Evolutionary conservation across 768 basidiomycete genomes (phyloP).

Genomic region (Suillus decipiens): DNA sequence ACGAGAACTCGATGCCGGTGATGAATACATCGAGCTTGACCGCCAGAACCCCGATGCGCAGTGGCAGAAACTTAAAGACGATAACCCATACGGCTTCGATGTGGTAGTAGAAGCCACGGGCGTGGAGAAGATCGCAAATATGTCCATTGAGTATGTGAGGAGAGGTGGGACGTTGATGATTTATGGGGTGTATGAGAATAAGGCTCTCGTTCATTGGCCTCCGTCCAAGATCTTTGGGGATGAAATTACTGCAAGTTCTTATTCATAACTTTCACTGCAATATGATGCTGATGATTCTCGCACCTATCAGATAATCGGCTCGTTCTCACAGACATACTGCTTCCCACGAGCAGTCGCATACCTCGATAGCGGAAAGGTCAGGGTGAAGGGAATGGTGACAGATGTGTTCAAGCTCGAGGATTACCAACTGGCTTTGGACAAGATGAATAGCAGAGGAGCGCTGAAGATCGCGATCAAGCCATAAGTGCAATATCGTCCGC

Average conservation of each 20-base stretch:
- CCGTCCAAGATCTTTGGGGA: constrained; percentile 80
- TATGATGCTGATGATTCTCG: not conserved
- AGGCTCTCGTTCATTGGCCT: constrained; percentile 82
- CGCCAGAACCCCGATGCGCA: constrained; percentile 71
- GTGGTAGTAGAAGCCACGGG: constrained; percentile 84
- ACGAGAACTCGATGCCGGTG: constrained; percentile 72
- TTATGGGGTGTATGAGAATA: constrained; percentile 90
- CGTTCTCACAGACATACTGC: constrained; percentile 86
- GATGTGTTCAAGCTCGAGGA: constrained; percentile 69
- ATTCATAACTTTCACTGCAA: not conserved
- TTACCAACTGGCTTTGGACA: constrained; percentile 70
- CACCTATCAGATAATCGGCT: constrained; percentile 74
- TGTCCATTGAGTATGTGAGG: constrained; percentile 87
- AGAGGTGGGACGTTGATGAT: constrained; percentile 84
- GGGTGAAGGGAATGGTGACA: constrained; percentile 78
- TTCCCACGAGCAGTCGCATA: constrained; percentile 92
- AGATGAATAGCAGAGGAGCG: constrained; percentile 65
- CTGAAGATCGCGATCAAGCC: constrained; percentile 66
- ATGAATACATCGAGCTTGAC: constrained; percentile 87
- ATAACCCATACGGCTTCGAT: constrained; percentile 88
- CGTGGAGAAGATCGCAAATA: constrained; percentile 83
- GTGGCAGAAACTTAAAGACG: constrained; percentile 78
- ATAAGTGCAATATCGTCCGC: constrained; percentile 22
- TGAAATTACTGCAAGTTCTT: constrained; percentile 55
- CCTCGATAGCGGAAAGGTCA: constrained; percentile 84